Evolutionary conservation across 352 stramenopile genomes (phyloP), one percentile per base, ranked within the genome.

Genomic region (Aphanomyces euteiches): DNA sequence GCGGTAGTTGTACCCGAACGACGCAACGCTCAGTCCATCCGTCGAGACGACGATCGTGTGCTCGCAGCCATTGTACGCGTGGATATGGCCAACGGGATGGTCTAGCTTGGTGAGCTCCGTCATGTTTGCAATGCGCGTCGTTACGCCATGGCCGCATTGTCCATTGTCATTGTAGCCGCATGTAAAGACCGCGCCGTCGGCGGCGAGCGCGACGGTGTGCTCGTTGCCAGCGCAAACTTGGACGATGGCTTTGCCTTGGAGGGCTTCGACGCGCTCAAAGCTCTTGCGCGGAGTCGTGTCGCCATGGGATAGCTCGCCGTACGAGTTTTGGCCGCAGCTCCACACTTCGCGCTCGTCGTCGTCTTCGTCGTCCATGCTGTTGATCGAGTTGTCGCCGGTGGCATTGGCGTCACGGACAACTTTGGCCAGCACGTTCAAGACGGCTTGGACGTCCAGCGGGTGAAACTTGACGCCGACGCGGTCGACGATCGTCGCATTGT

Each of bases 101-200:
- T 75, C 77, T 28, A 95, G 69, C 47, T 88, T 90, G 3, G 81
- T 76, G 0, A 98, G 73, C 15, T 89, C 77, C 0, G 83, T 95
- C 38, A 97, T 79, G 36, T 83, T 70, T 39, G 75, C 78, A 5
- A 98, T 80, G 15, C 92, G 78, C 12, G 89, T 84, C 3, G 87
- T 97, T 10, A 81, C 83, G 6, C 90, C 91, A 40, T 93, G 88
- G 7, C 92, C 93, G 68, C 93, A 98, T 69, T 98, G 93, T 0
- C 93, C 93, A 65, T 98, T 98, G 72, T 98, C 93, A 64, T 98
- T 98, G 79, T 98, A 97, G 3, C 93, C 93, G 37, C 88, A 95
- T 4, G 87, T 96, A 19, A 90, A 90, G 4, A 97, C 84, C 37
- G 77, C 80, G 7, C 92, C 90, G 64, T 92, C 81, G 0, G 61